Evolutionary conservation across 2,329 filamentous ascomycete species (phyloP), one percentile per base, ranked within the genome.

Genomic region (Hymenoscyphus albidus): DNA sequence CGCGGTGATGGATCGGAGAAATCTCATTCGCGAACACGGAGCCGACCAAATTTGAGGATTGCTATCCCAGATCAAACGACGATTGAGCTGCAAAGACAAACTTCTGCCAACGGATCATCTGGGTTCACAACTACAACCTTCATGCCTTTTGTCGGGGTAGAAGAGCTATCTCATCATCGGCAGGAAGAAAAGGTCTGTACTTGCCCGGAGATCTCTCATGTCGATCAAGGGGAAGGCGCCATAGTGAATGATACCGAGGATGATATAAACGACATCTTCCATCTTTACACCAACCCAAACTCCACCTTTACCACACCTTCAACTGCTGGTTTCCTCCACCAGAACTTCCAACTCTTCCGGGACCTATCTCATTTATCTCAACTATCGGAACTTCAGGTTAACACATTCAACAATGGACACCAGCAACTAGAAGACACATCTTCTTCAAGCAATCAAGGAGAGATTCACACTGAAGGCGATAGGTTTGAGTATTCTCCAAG

Each of bases 261-360:
- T 16, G 55, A 57, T 32, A 38, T n/a, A 35, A 38, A 31, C 5
- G 55, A 57, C 27, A 9, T 57, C 13, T 38, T 35, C 5, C 55
- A 57, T 38, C 55, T 57, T n/a, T 57, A 57, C 55, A 57, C 55
- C 27, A 32, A 57, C 55, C 27, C 55, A 12, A 38, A 57, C 13
- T 57, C 55, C 16, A 35, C 27, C 22, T 57, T 57, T 38, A 57
- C 27, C 10, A 57, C 55, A 32, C 55, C 55, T 10, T 38, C 32
- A 35, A 57, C 55, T 5, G 27, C 31, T 54, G 48, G 48, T 22
- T 7, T 57, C 27, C 27, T 57, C 32, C 27, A 32, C 13, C 32
- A 57, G 27, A 32, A 57, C 27, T 32, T 57, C n/a, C 55, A 57
- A n/a, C 10, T 57, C 14, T 38, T 31, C 16, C 55, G 31, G 35